Base-by-base conservation (phyloP, 495 filamentous ascomycete species). In the Podospora pseudoanserina region DNA sequence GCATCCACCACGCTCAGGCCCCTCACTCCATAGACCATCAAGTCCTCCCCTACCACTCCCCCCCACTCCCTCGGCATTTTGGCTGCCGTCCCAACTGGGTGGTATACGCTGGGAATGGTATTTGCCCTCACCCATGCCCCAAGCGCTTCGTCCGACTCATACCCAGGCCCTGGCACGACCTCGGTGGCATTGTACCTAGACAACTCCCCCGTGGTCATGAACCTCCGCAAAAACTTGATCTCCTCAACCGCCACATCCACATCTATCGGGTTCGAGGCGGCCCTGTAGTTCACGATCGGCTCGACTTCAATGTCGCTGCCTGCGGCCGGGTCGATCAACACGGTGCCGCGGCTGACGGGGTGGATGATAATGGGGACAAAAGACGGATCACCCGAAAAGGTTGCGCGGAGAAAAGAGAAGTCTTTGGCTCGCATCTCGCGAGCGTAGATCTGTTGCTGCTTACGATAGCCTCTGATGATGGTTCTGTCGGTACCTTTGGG, bases 11-110 rank as follows among this genome's bases (percentile, higher is more conserved):
- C 78, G 9, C 81, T 69, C 44, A 83, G 65, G 5, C 61, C 62
- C 63, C 72, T 71, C 3, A 77, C 71, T 4, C 78, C 79, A 63
- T 82, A 81, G 3, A 83, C 81, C 61, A 67, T 65, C 5, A 82
- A 71, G 26, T 64, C 66, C 60, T 75, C 68, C 34, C 80, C 77
- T 19, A 83, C 79, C 4, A 83, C 80, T 5, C 86, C 86, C 27
- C 86, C 85, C 2, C 81, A 69, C 60, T 82, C 78, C 30, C 76
- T 76, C 5, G 85, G 83, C 77, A 88, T 75, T 85, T 73, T 77
- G 19, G 75, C 64, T 30, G 68, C 71, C n/a, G 75, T 79, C 1
- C 78, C 75, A 0, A 75, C 73, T 19, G 79, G 76, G 58, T 84
- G 81, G 59, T 74, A 82, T 19, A 76, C 75, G 19, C 70, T 75